Conservation (phyloP, 2,329 filamentous ascomycete species). For the Amphichorda felina region DNA sequence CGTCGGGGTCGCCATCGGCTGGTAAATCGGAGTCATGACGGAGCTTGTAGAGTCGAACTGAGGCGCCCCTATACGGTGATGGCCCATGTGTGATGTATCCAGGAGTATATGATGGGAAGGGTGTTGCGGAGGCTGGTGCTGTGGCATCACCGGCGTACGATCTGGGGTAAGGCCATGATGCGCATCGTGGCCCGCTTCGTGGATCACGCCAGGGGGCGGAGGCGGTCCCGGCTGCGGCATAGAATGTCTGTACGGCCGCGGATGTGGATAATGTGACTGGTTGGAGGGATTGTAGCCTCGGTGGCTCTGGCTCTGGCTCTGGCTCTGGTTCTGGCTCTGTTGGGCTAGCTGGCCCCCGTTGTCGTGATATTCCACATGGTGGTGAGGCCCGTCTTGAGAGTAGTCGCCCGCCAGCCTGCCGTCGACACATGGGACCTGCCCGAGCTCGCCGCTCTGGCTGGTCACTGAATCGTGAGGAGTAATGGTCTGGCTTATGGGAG, state of each 20-base stretch:
- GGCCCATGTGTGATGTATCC: constrained; percentile 41
- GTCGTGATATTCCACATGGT: constrained; percentile 64
- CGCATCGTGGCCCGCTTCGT: background rate
- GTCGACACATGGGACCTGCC: constrained; percentile 63
- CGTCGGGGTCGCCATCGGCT: constrained; percentile 31
- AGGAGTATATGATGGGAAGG: constrained; percentile 34
- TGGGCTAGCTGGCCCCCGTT: constrained; percentile 50
- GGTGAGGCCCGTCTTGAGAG: constrained; percentile 48
- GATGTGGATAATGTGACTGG: constrained; percentile 6
- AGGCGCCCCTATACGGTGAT: constrained; percentile 37
- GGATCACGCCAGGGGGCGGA: background rate
- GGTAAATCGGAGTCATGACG: constrained; percentile 39
- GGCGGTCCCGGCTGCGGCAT: constrained; percentile 3
- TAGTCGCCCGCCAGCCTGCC: constrained; percentile 66
- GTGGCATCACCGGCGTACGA: constrained; percentile 3
- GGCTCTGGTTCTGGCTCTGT: constrained; percentile 47
- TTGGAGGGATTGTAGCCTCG: constrained; percentile 40
- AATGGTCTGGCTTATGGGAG: constrained; percentile 28
- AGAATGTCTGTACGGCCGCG: constrained; percentile 22
- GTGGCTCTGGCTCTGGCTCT: constrained; percentile 50
- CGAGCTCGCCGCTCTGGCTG: constrained; percentile 68
- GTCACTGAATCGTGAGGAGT: constrained; percentile 51
- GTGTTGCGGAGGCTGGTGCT: constrained; percentile 19
- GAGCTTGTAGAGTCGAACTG: constrained; percentile 39
- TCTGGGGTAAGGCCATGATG: constrained; percentile 3